phyloP scores from a whole-genome alignment of 108 stramenopile species.

The Nitzschia inconspicua region DNA sequence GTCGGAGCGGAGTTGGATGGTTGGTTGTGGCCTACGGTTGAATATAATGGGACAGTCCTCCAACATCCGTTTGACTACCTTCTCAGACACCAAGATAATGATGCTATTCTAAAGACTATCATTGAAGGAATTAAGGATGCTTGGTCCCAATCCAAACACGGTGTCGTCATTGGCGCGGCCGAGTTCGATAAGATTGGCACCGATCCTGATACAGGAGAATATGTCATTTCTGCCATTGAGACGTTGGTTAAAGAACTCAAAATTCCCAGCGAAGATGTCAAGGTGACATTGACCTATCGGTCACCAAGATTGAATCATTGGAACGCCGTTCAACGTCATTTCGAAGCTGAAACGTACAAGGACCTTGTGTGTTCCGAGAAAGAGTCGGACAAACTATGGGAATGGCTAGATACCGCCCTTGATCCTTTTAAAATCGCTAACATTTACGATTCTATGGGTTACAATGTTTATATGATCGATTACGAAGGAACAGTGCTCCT shows the following conservation, averaged over 20 bases:
- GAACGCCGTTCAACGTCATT: conserved; percentile 4
- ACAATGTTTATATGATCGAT: conserved; percentile 12
- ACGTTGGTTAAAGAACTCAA: conserved; percentile 4
- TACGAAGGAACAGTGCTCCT: not conserved
- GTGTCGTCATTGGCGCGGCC: conserved; percentile 19
- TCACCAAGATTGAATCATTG: conserved; percentile 24
- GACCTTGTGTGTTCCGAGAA: not conserved
- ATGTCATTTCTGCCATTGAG: conserved; percentile 7
- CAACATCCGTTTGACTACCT: conserved; percentile 4
- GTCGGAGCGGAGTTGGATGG: conserved; percentile 9
- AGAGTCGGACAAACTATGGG: not conserved
- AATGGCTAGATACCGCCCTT: conserved; percentile 15
- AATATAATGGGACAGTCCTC: not conserved
- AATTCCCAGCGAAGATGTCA: conserved; percentile 10
- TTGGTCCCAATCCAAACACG: not conserved
- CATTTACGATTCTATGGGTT: conserved; percentile 6
- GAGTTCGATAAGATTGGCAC: conserved; percentile 18
- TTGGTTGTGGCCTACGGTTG: conserved; percentile 14
- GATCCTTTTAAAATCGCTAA: conserved; percentile 17
- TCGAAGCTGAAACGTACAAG: conserved; percentile 1
- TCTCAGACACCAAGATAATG: conserved; percentile 8
- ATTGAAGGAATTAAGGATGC: not conserved
- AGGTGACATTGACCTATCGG: conserved; percentile 15
- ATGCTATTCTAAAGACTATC: conserved; percentile 5
- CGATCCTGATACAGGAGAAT: not conserved